Evolutionary conservation across 2,329 filamentous ascomycete species (phyloP), one percentile per base, ranked within the genome.

Genomic region (Tolypocladium paradoxum): DNA sequence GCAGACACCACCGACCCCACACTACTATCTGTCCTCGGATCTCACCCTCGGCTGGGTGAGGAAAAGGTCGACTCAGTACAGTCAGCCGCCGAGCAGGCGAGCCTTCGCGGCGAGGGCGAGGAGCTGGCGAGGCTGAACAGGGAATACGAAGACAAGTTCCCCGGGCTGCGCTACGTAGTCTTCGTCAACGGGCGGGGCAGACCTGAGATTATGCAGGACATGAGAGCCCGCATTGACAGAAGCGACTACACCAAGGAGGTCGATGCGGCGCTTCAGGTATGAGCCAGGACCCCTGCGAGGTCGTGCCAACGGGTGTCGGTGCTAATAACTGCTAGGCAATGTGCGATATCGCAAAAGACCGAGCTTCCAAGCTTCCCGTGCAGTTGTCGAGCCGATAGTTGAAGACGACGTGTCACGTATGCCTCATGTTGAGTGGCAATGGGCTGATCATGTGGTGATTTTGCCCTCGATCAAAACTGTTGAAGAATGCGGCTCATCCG

Each of bases 311-410:
- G 33, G 18, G 14, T 27, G 7, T 38, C 20, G 35, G 20, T 38
- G 43, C 60, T 64, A 54, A 63, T 51, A n/a, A 11, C 31, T 53
- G 11, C 53, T 48, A 90, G 86, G 90, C 91, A 40, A 96, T 96
- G 88, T 90, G 89, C 64, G 87, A 90, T 62, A 96, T 96, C 64
- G 91, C 91, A 33, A 79, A 81, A 50, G 89, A 96, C 63, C 80
- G 91, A 49, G 88, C 85, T 1, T 67, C 70, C 34, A 95, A 90
- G 68, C 67, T 88, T 36, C 53, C 49, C 35, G 31, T 47, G 36
- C 48, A 50, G 34, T 9, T 18, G 18, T 50, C 36, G 43, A 36
- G 27, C 35, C n/a, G 11, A n/a, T 40, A 43, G 22, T 29, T 53
- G 43, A 24, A 34, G 46, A 12, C 16, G 3, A 8, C 43, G 27